A percentile compares a stretch with the other conserved stretches of the same genome.
These are phyloP conservation scores for Spinellus fusiger DNA, from an alignment of 192 early-diverging fungal species.

Conservation along the genomic window DNA sequence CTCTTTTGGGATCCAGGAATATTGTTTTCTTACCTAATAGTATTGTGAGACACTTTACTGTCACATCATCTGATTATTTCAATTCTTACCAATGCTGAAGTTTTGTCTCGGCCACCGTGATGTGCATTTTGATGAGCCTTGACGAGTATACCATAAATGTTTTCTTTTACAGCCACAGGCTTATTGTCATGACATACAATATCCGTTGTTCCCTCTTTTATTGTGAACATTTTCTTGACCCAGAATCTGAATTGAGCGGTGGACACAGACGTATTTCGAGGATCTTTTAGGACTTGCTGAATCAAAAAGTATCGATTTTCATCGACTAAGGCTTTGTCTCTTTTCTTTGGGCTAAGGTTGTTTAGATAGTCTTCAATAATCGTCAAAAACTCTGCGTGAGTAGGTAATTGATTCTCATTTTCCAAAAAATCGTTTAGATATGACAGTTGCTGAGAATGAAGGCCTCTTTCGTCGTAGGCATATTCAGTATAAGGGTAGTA, in stretches of 20 bases:
- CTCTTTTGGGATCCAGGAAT: constrained; percentile 37
- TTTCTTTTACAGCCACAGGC: constrained; percentile 46
- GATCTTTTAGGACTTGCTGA: constrained; percentile 43
- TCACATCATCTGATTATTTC: not conserved
- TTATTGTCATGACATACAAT: constrained; percentile 47
- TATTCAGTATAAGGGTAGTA: not conserved
- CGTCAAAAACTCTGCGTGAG: constrained; percentile 35
- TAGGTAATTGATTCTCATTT: constrained; percentile 36
- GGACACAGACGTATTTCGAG: constrained; percentile 46
- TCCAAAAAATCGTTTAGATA: constrained; percentile 1
- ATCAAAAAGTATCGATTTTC: constrained; percentile 45
- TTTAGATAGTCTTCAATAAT: constrained; percentile 45
- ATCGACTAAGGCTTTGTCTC: constrained; percentile 46
- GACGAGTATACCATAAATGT: constrained; percentile 44
- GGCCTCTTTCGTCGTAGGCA: not conserved
- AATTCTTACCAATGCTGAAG: constrained; percentile 43
- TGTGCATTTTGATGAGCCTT: constrained; percentile 45
- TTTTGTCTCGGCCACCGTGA: constrained; percentile 51
- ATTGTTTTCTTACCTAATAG: constrained; percentile 27
- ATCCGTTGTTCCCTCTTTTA: constrained; percentile 30
- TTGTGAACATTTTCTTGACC: constrained; percentile 53
- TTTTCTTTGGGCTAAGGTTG: constrained; percentile 43
- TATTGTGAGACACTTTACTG: not conserved
- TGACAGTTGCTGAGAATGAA: not conserved
- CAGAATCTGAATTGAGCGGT: constrained; percentile 52